A percentile compares a stretch with the other conserved stretches of the same genome.
phyloP scores from a whole-genome alignment of 176 grass and related monocot genomes.

The Cenchrus purpureus region DNA sequence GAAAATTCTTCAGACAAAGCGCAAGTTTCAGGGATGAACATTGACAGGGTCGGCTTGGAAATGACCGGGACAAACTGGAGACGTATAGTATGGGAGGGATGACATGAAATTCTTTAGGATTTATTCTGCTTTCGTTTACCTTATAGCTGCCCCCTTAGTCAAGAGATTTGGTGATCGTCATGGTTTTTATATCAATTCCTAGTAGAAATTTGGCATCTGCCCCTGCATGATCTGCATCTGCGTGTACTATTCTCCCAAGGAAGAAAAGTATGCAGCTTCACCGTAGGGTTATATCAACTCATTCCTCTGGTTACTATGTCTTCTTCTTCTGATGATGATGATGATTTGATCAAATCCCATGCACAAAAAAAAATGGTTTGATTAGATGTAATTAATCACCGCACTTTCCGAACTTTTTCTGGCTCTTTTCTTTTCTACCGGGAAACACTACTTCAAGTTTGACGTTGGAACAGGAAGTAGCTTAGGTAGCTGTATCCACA shows the following conservation, averaged over 20 bases:
- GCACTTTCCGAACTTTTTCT: not conserved
- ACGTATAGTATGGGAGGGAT: conserved; percentile 1
- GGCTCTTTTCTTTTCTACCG: not conserved
- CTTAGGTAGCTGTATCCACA: not conserved
- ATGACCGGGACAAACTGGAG: conserved; percentile 29
- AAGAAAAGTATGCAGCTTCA: conserved; percentile 6
- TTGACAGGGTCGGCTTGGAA: conserved; percentile 7
- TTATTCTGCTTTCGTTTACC: conserved; percentile 28
- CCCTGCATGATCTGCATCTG: not conserved
- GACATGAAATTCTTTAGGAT: not conserved
- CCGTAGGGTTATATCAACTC: not conserved
- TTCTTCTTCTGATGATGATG: not conserved
- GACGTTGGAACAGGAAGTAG: not conserved
- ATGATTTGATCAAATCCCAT: not conserved
- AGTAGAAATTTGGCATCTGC: not conserved
- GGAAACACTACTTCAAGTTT: not conserved
- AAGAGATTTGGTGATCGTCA: not conserved
- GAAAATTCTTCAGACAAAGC: not conserved
- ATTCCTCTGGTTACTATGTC: not conserved
- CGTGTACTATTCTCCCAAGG: not conserved
- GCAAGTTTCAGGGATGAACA: not conserved
- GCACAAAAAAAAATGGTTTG: not conserved
- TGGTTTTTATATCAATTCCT: not conserved
- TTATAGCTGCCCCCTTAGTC: not conserved
- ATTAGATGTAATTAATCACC: not conserved